These are phyloP conservation scores for Hypsizygus marmoreus DNA, from an alignment of 768 basidiomycete genomes.

Conservation along the genomic window DNA sequence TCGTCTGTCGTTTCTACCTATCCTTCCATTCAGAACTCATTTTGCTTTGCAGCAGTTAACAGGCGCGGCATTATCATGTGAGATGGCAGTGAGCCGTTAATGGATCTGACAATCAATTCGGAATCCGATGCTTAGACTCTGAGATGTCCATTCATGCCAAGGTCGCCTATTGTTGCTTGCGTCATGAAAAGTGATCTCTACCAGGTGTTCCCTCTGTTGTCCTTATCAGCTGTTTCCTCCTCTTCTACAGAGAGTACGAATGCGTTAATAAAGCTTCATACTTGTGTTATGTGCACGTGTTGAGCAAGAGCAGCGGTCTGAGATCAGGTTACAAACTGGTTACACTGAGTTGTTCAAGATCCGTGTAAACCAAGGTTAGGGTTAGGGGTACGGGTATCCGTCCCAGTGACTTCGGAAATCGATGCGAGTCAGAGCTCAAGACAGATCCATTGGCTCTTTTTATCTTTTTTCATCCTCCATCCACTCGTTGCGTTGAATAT, in stretches of 20 bases:
- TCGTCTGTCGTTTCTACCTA: slow-evolving; percentile 10
- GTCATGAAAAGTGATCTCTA: too few species aligned
- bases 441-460: slow-evolving; percentile 4
- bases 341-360: too few species aligned
- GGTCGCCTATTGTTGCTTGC: too few species aligned
- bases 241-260: too few species aligned
- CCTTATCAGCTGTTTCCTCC: neutral
- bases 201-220: too few species aligned
- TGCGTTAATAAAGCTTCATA: too few species aligned
- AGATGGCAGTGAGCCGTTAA: too few species aligned
- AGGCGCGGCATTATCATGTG: too few species aligned
- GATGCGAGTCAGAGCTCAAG: slow-evolving; percentile 15
- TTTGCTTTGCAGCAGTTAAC: slow-evolving; percentile 11
- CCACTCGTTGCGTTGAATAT: slow-evolving; percentile 17
- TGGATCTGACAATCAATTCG: too few species aligned
- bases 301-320: neutral
- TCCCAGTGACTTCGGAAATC: slow-evolving; percentile 15
- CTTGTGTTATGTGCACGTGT: neutral
- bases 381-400: slow-evolving; percentile 29
- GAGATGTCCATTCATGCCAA: too few species aligned
- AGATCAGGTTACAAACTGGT: neutral
- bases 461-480: slow-evolving; percentile 11
- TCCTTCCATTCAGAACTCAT: slow-evolving; percentile 9
- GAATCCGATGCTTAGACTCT: too few species aligned
- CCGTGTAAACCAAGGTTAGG: slow-evolving; percentile 27